Evolutionary conservation across 2,329 filamentous ascomycete genomes (phyloP), one percentile per base, ranked within the genome.

Genomic region (Colletotrichum coccodes): DNA sequence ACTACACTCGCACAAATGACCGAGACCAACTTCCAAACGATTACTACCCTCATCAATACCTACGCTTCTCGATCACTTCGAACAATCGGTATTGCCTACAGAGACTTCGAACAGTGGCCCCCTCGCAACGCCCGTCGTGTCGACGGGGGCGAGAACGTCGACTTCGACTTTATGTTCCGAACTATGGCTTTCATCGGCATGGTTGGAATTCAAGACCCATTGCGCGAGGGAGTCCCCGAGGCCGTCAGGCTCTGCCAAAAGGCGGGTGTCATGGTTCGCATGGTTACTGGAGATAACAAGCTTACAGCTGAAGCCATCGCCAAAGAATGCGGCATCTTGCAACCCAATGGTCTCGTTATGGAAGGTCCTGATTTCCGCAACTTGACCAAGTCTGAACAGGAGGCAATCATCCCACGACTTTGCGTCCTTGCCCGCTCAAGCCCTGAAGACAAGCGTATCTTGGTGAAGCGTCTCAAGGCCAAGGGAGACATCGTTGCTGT

Each of bases 281-380:
- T 95, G 93, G 93, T 95, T 3, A 95, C 93, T 5, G 93, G 93
- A 71, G 93, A 95, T 81, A 95, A 95, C 80, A 89, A 92, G 72
- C 82, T 93, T 68, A 95, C 93, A 8, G 93, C 93, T 1, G 89
- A 92, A 77, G 91, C 93, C 26, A 95, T 95, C 74, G 93, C 93
- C 23, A 87, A 86, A 72, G 92, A 95, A 74, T 94, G 92, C 77
- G 92, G 92, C 46, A 95, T 95, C 68, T 85, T 93, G 64, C 89
- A 90, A 46, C 80, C 85, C 4, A 87, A 90, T 73, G 92, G 91
- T 54, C 76, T 93, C 64, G 88, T 94, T 38, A 92, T 95, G 85
- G 93, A 95, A 79, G 93, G 92, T 0, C 92, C 93, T 1, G 87
- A 89, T 34, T 95, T 95, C 79, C 89, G 92, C 72, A 93, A 93